phyloP scores from a whole-genome alignment of 169 alveolate genomes.

The Neospora caninum region DNA sequence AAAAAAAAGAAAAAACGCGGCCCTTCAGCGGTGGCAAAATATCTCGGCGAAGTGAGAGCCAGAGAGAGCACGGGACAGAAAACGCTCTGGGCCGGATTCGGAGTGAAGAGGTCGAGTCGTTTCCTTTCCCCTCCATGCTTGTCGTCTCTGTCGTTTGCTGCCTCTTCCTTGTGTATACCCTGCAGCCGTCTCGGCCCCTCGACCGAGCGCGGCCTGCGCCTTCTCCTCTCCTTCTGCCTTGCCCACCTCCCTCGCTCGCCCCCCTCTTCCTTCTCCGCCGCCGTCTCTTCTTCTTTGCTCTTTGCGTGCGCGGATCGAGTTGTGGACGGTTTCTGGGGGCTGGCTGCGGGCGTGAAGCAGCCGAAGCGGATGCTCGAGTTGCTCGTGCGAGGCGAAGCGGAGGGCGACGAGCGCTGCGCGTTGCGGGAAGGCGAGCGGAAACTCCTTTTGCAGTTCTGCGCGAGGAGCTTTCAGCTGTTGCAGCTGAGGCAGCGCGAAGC shows the following conservation, averaged over 20 bases:
- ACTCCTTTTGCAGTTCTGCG: not conserved
- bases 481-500: not conserved
- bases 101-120: too few species aligned
- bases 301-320: not conserved
- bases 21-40: too few species aligned
- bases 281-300: not conserved
- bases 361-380: not conserved
- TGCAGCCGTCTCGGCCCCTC: not conserved
- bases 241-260: not conserved
- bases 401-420: not conserved
- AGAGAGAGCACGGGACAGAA: too few species aligned
- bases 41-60: too few species aligned
- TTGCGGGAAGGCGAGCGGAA: not conserved
- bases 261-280: not conserved
- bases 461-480: not conserved
- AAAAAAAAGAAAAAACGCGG: too few species aligned
- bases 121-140: too few species aligned
- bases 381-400: conserved; percentile 6
- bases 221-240: not conserved
- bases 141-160: not conserved
- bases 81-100: too few species aligned
- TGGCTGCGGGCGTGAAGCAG: not conserved
- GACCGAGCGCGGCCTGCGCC: not conserved
- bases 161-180: not conserved
- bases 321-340: not conserved